Evolutionary conservation across 2,329 filamentous ascomycete species (phyloP).

Genomic region (Fusarium coicis): DNA sequence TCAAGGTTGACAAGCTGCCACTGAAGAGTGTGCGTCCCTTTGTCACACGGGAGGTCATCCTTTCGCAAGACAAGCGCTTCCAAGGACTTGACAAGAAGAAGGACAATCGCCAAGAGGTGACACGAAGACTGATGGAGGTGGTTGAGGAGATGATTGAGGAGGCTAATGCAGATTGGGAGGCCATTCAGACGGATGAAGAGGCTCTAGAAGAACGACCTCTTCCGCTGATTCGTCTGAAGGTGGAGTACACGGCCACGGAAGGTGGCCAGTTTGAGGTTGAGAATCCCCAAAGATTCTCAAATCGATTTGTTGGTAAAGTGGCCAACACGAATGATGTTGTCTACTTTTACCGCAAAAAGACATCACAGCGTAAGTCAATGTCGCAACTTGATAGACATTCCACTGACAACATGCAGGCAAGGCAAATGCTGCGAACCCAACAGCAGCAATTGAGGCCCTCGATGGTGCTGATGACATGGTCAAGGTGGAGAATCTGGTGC

Average conservation of each 20-base stretch:
- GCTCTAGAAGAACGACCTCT: conserved; percentile 73
- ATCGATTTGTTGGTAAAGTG: conserved; percentile 88
- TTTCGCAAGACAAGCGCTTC: conserved; percentile 80
- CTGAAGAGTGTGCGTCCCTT: conserved; percentile 93
- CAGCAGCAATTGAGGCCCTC: conserved; percentile 71
- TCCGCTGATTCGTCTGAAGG: conserved; percentile 87
- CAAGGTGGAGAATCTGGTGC: conserved; percentile 88
- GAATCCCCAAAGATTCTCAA: conserved; percentile 96
- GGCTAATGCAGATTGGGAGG: conserved; percentile 83
- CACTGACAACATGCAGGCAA: conserved; percentile 43
- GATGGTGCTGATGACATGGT: conserved; percentile 68
- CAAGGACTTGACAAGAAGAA: conserved; percentile 81
- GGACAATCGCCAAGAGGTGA: conserved; percentile 85
- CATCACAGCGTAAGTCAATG: conserved; percentile 51
- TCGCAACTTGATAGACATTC: rapidly evolving
- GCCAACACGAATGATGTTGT: conserved; percentile 96
- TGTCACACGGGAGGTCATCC: conserved; percentile 82
- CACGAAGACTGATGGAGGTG: conserved; percentile 77
- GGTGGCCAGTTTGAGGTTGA: conserved; percentile 90
- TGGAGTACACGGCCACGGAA: conserved; percentile 88
- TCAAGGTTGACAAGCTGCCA: conserved; percentile 81
- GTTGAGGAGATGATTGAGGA: conserved; percentile 90
- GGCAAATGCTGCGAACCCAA: conserved; percentile 61
- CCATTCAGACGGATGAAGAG: conserved; percentile 74
- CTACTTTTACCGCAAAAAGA: conserved; percentile 91